phyloP scores from a whole-genome alignment of 495 filamentous ascomycete species.

The Aspergillus carlsbadensis region DNA sequence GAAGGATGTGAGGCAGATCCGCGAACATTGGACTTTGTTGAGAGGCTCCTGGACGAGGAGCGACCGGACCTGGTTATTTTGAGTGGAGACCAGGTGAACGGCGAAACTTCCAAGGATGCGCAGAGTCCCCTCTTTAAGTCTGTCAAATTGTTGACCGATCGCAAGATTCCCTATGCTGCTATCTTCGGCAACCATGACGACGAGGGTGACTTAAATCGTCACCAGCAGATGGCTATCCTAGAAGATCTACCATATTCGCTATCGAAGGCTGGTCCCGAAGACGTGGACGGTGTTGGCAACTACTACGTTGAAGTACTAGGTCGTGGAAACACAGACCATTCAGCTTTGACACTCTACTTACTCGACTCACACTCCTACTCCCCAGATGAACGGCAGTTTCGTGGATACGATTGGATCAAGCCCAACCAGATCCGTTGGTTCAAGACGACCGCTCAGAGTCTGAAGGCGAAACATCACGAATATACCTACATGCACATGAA shows the following conservation, averaged over 20 bases:
- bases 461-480: slow-evolving; percentile 70
- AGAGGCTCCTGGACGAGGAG: slow-evolving; percentile 79
- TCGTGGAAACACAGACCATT: slow-evolving; percentile 73
- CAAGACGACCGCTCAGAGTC: slow-evolving; percentile 63
- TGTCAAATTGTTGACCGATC: slow-evolving; percentile 79
- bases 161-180: slow-evolving; percentile 84
- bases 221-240: slow-evolving; percentile 77
- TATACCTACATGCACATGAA: slow-evolving; percentile 94
- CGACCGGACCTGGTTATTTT: slow-evolving; percentile 88
- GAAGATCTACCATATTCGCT: slow-evolving; percentile 87
- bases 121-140: slow-evolving; percentile 94
- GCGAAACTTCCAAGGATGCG: slow-evolving; percentile 87
- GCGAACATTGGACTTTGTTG: slow-evolving; percentile 86
- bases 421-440: slow-evolving; percentile 94
- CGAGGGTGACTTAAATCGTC: slow-evolving; percentile 76
- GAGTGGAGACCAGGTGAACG: slow-evolving; percentile 93
- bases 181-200: slow-evolving; percentile 99
- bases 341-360: slow-evolving; percentile 87
- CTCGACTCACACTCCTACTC: slow-evolving; percentile 92
- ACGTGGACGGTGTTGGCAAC: slow-evolving; percentile 88
- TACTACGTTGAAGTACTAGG: slow-evolving; percentile 91
- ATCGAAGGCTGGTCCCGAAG: slow-evolving; percentile 73
- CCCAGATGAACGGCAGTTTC: slow-evolving; percentile 80
- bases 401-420: slow-evolving; percentile 96
- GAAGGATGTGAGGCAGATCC: slow-evolving; percentile 87